phyloP scores from a whole-genome alignment of 495 filamentous ascomycete species.

The Trichoderma gamsii region DNA sequence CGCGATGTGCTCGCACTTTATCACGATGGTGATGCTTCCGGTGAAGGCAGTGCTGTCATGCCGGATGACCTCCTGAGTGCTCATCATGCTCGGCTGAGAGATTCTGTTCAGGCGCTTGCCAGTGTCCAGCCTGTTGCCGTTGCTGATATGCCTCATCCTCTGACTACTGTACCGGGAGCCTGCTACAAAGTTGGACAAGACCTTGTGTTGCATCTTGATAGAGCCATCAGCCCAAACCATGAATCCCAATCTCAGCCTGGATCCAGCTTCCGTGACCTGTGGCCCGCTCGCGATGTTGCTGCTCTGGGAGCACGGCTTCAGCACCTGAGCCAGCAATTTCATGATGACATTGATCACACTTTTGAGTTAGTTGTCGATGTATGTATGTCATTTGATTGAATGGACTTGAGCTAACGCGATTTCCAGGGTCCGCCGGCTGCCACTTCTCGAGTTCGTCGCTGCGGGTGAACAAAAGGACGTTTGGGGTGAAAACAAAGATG shows the following conservation, averaged over 20 bases:
- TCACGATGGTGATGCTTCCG: not conserved
- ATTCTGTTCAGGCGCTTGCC: not conserved
- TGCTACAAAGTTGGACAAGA: slow-evolving; percentile 14
- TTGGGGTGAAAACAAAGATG: not conserved
- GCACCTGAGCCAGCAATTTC: not conserved
- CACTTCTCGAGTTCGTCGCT: not conserved
- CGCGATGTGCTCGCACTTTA: slow-evolving; percentile 1
- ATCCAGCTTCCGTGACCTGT: not conserved
- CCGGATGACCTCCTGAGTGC: not conserved
- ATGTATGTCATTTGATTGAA: not conserved
- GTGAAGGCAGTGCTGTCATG: not conserved
- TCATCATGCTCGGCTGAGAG: not conserved
- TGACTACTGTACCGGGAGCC: not conserved
- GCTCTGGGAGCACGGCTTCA: slow-evolving; percentile 1
- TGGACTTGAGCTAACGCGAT: not conserved
- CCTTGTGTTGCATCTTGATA: slow-evolving; percentile 12
- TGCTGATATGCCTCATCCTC: not conserved
- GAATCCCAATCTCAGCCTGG: not conserved
- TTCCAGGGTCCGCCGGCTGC: not conserved
- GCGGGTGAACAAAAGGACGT: not conserved
- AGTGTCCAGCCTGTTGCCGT: not conserved
- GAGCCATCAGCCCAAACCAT: not conserved
- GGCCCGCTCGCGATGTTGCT: not conserved
- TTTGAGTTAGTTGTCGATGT: not conserved
- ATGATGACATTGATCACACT: not conserved